A percentile compares a stretch with the other conserved stretches of the same genome.
Conservation (phyloP, 129 eudicot genomes). For the Deinandra increscens region DNA sequence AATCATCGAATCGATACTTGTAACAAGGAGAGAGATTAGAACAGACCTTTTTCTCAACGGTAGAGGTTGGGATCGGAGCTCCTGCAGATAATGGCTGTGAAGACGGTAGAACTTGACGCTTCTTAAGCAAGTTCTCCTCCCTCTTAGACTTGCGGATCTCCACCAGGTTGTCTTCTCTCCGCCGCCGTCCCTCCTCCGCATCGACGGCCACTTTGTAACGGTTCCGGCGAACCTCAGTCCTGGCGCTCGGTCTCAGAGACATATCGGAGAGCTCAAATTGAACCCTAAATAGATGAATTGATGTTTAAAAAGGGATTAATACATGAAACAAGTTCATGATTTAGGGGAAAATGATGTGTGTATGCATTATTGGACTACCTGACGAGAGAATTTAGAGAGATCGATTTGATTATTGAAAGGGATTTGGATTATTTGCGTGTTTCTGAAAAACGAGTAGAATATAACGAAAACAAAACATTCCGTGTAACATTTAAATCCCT, state of each 20-base stretch:
- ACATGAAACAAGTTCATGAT: slow-evolving; percentile 8
- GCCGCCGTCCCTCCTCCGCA: slow-evolving; percentile 77
- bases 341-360: slow-evolving; percentile 19
- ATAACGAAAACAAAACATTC: too few relatives aligned
- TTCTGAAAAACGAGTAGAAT: too few relatives aligned
- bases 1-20: not conserved
- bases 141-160: slow-evolving; percentile 89
- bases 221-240: slow-evolving; percentile 77
- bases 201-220: slow-evolving; percentile 80
- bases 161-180: slow-evolving; percentile 86
- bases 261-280: slow-evolving; percentile 22
- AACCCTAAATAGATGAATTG: slow-evolving; percentile 25
- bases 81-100: slow-evolving; percentile 40
- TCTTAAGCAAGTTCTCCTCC: slow-evolving; percentile 83
- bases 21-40: not conserved
- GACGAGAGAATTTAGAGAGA: slow-evolving; percentile 28
- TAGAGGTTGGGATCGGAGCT: slow-evolving; percentile 31
- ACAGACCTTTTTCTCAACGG: slow-evolving; percentile 55
- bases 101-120: slow-evolving; percentile 64
- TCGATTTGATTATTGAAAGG: too few relatives aligned
- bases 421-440: too few relatives aligned
- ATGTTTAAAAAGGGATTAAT: slow-evolving; percentile 17
- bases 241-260: slow-evolving; percentile 71
- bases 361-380: slow-evolving; percentile 25
- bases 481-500: too few relatives aligned